Evolutionary conservation across 805 yeast genomes (phyloP).

Genomic region (Hanseniaspora clermontiae): DNA sequence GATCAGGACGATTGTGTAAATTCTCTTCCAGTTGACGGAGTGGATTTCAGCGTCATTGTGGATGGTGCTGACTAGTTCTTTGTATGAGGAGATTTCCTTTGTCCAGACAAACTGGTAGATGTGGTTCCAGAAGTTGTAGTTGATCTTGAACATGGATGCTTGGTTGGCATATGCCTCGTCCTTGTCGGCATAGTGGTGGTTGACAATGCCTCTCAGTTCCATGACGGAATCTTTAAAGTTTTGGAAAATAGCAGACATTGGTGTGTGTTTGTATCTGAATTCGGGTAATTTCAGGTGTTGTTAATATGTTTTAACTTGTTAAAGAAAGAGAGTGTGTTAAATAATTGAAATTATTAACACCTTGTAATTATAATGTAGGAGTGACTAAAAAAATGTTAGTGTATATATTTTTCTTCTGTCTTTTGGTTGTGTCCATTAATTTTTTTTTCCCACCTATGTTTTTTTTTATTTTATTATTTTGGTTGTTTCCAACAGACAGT

Average conservation of each 20-base stretch:
- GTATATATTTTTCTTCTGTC: too few species aligned
- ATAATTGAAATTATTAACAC: too few species aligned
- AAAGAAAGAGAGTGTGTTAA: too few species aligned
- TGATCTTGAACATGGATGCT: slow-evolving; percentile 9
- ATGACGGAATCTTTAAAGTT: background rate
- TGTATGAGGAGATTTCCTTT: background rate
- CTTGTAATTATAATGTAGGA: too few species aligned
- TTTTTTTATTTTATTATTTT: too few species aligned
- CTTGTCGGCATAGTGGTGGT: slow-evolving; percentile 7
- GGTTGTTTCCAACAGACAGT: too few species aligned
- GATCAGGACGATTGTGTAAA: slow-evolving; percentile 27
- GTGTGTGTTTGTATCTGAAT: background rate
- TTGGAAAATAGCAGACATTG: slow-evolving; percentile 1
- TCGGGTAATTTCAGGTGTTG: too few species aligned
- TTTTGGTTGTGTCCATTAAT: background rate
- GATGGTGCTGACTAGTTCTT: background rate
- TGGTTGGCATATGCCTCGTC: background rate
- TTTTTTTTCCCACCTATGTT: background rate
- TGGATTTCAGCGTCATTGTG: slow-evolving; percentile 3
- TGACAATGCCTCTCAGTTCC: slow-evolving; percentile 10
- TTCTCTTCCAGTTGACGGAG: slow-evolving; percentile 19
- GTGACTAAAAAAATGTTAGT: too few species aligned
- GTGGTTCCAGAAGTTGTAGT: slow-evolving; percentile 9
- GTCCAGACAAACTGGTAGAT: slow-evolving; percentile 5
- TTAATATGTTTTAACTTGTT: too few species aligned